Evolutionary conservation across 495 filamentous ascomycete species (phyloP), one percentile per base, ranked within the genome.

Genomic region (Annulohypoxylon bovei): DNA sequence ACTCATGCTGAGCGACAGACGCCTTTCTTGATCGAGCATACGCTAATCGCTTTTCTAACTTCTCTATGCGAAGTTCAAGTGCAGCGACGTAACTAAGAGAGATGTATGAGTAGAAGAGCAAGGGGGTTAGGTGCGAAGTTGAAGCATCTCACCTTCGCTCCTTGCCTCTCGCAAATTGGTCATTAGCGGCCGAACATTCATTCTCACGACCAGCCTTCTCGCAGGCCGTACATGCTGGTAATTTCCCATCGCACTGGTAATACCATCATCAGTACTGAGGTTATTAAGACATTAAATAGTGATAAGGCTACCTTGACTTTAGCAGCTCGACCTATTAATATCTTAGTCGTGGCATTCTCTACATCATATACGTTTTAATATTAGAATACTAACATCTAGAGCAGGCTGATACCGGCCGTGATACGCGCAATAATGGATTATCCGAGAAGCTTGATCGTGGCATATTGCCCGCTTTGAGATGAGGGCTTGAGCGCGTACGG

Each of bases 141-240:
- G 30, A 52, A 39, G 7, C 37, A 28, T 71, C 75, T 73, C 65
- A 84, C 86, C 86, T 97, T 71, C 94, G 85, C 76, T 98, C 95
- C 79, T 97, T 97, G 25, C 95, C 95, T 62, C 91, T 88, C 12
- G 94, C 93, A 78, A 97, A 97, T 78, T 97, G 92, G 75, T 97
- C 95, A 65, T 92, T 97, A 1, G 94, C 92, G 37, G 92, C 92
- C n/a, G 93, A 95, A 77, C 95, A 98, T 67, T 93, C 92, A 68
- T 84, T 87, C 42, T 89, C 88, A 58, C 90, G 91, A 40, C 92
- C 92, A 6, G 91, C 90, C 76, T 91, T 91, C 76, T 97, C 94
- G 73, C 95, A 97, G 22, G 95, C 93, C 14, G 93, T 93, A 75
- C 95, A 98, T 18, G 93, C 92, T 12, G 95, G 95, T 16, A 98